Conservation (phyloP, 352 stramenopile species). For the Phytophthora quininea region DNA sequence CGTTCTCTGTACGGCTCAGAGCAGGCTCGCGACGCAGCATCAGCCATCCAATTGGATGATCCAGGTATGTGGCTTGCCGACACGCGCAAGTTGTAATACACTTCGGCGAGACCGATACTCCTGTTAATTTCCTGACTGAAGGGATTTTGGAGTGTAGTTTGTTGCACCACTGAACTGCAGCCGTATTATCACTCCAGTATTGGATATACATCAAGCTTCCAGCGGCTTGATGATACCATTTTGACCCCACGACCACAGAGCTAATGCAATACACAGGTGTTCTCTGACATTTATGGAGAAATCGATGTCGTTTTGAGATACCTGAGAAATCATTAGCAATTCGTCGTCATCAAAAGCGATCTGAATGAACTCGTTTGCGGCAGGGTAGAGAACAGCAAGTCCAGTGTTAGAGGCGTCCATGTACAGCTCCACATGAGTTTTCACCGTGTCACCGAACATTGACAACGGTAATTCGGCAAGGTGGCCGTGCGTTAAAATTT, state of each 20-base stretch:
- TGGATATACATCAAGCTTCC: constrained; percentile 1
- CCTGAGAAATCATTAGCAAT: background rate
- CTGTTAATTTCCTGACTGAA: constrained; percentile 35
- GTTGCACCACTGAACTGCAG: constrained; percentile 10
- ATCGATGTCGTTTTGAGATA: background rate
- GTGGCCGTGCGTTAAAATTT: constrained; percentile 3
- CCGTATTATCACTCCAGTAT: constrained; percentile 26
- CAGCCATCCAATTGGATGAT: constrained; percentile 20
- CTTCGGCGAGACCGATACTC: constrained; percentile 19
- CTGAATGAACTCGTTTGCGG: background rate
- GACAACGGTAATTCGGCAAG: constrained; percentile 1
- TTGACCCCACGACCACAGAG: constrained; percentile 6
- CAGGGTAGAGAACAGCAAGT: background rate
- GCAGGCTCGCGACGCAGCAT: constrained; percentile 21
- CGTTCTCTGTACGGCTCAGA: background rate
- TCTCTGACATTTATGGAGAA: constrained; percentile 33
- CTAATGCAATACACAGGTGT: constrained; percentile 25
- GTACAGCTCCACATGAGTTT: background rate
- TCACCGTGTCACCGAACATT: background rate
- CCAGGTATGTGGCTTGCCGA: constrained; percentile 15
- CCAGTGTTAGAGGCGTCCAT: constrained; percentile 1
- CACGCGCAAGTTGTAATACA: constrained; percentile 7
- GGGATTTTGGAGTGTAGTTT: constrained; percentile 9
- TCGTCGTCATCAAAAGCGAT: constrained; percentile 2
- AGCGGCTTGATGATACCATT: background rate